Conservation (phyloP, 805 yeast species). For the Citeromyces nyonsensis region DNA sequence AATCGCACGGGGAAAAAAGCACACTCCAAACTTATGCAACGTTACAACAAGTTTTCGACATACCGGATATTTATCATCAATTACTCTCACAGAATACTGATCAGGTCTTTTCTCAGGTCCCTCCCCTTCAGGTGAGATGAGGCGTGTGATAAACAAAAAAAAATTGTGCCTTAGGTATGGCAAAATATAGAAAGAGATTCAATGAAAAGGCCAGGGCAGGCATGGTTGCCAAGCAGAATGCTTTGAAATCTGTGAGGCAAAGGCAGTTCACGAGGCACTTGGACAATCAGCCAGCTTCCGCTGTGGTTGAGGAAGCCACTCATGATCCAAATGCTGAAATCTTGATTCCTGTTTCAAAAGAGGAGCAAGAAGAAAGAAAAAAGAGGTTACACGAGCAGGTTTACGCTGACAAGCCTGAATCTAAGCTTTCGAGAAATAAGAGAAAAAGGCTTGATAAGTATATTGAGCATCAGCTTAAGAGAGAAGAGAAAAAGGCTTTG, state of each 20-base stretch:
- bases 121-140: no score
- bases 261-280: conserved; percentile 45
- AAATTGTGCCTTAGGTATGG: no score
- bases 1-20: no score
- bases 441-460: conserved; percentile 77
- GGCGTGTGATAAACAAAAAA: no score
- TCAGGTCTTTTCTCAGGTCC: no score
- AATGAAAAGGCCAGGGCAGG: conserved; percentile 82
- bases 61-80: no score
- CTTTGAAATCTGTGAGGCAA: conserved; percentile 50
- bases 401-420: conserved; percentile 42
- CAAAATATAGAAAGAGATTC: conserved; percentile 65
- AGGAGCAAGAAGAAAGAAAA: conserved; percentile 50
- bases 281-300: conserved; percentile 17
- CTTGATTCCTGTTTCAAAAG: conserved; percentile 44
- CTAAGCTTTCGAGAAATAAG: conserved; percentile 58
- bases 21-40: no score
- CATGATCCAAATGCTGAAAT: conserved; percentile 32
- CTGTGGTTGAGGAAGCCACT: conserved; percentile 4
- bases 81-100: no score
- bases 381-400: conserved; percentile 44
- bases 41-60: no score
- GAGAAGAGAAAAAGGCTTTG: conserved; percentile 75
- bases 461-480: conserved; percentile 75
- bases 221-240: conserved; percentile 65